Evolutionary conservation across 768 basidiomycete genomes (phyloP).

Genomic region (Peribolospora kevripleyi): DNA sequence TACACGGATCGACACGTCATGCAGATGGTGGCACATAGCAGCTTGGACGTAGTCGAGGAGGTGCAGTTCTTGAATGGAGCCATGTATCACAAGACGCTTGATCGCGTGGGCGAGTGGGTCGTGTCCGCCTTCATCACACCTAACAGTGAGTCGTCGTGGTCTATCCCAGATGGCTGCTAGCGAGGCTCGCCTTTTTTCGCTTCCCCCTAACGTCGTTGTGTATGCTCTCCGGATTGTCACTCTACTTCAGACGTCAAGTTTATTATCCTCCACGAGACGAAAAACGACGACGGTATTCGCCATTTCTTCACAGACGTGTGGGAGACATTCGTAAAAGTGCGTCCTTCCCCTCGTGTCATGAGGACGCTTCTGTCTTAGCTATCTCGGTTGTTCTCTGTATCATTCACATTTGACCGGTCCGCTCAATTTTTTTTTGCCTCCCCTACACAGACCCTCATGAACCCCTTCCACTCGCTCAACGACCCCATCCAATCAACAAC

Average conservation of each 20-base stretch:
- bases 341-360: slow-evolving; percentile 5
- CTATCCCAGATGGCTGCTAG: not conserved
- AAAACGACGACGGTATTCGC: slow-evolving; percentile 92
- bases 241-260: slow-evolving; percentile 62
- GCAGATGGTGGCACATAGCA: slow-evolving; percentile 96
- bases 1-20: slow-evolving; percentile 80
- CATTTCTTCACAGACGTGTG: slow-evolving; percentile 83
- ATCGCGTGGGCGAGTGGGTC: slow-evolving; percentile 98
- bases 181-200: not conserved
- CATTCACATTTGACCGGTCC: too few species aligned
- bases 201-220: not conserved
- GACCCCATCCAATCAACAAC: slow-evolving; percentile 48
- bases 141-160: slow-evolving; percentile 41
- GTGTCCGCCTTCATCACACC: slow-evolving; percentile 89
- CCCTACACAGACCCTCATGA: slow-evolving; percentile 43
- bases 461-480: slow-evolving; percentile 91
- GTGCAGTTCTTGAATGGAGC: slow-evolving; percentile 51
- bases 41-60: slow-evolving; percentile 84
- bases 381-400: not conserved
- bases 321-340: slow-evolving; percentile 90
- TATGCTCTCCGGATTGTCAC: not conserved
- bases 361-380: not conserved
- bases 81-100: slow-evolving; percentile 65
- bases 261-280: slow-evolving; percentile 72
- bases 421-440: not conserved